Evolutionary conservation across 345 rosid genomes (phyloP).

Genomic region (Citrus trifoliata): DNA sequence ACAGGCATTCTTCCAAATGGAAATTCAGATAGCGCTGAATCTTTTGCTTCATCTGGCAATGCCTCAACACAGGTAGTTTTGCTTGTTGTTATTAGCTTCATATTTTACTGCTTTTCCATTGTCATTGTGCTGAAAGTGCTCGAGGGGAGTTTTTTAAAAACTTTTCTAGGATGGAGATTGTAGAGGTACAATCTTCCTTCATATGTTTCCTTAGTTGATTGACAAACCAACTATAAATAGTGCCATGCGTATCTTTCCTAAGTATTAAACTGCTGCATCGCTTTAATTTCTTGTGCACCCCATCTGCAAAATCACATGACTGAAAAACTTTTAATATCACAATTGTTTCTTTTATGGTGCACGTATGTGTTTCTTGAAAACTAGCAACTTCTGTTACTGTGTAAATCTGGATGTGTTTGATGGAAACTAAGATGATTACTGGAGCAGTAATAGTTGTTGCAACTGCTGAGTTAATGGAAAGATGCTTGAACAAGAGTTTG

Average conservation of each 20-base stretch:
- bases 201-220: not conserved
- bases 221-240: not conserved
- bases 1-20: constrained; percentile 45
- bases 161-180: not conserved
- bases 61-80: constrained; percentile 48
- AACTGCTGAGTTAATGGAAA: not conserved
- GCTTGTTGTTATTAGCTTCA: not conserved
- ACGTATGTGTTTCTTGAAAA: not conserved
- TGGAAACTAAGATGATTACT: not conserved
- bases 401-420: not conserved
- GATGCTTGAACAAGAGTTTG: not conserved
- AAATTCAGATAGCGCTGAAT: constrained; percentile 40
- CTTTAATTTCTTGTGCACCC: not conserved
- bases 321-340: not conserved
- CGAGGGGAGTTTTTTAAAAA: not conserved
- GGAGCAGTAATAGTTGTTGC: not conserved
- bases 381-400: not conserved
- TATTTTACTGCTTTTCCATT: not conserved
- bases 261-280: not conserved
- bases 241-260: not conserved
- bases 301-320: not conserved
- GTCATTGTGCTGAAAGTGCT: not conserved
- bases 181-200: not conserved
- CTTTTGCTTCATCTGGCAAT: constrained; percentile 48
- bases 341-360: not conserved